Conservation (phyloP, 2,329 filamentous ascomycete species). For the Didymella lethalis region DNA sequence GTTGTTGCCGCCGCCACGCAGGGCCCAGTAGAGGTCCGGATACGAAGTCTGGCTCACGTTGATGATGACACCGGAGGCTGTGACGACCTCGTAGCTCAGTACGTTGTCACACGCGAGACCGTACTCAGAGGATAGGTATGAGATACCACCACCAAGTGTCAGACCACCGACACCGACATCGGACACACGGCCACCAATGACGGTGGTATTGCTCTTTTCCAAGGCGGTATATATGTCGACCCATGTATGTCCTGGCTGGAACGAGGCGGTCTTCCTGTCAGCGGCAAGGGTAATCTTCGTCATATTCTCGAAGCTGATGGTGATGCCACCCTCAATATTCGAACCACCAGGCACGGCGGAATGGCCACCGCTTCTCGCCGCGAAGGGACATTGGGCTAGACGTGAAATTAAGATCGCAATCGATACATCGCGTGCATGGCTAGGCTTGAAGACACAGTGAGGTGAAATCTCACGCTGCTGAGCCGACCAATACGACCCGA, state of each 20-base stretch:
- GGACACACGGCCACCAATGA: slow-evolving; percentile 40
- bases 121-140: slow-evolving; percentile 34
- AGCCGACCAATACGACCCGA: slow-evolving; percentile 25
- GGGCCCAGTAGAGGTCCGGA: slow-evolving; percentile 51
- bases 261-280: slow-evolving; percentile 36
- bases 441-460: slow-evolving; percentile 29
- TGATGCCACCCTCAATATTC: slow-evolving; percentile 54
- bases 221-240: slow-evolving; percentile 43
- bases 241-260: slow-evolving; percentile 50
- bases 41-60: slow-evolving; percentile 37
- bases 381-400: slow-evolving; percentile 48
- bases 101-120: slow-evolving; percentile 46
- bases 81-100: slow-evolving; percentile 45
- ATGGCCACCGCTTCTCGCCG: slow-evolving; percentile 57
- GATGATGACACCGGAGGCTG: slow-evolving; percentile 29
- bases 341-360: slow-evolving; percentile 51
- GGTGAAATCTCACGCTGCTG: slow-evolving; percentile 27
- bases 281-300: slow-evolving; percentile 35
- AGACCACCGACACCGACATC: slow-evolving; percentile 35
- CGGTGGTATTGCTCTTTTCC: slow-evolving; percentile 30
- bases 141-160: slow-evolving; percentile 40
- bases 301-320: slow-evolving; percentile 52
- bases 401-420: slow-evolving; percentile 27
- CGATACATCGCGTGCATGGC: slow-evolving; percentile 24
- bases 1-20: slow-evolving; percentile 49